These are phyloP conservation scores for Trichosporon ovoides DNA, from an alignment of 1,284 basidiomycete species.

Conservation along the genomic window DNA sequence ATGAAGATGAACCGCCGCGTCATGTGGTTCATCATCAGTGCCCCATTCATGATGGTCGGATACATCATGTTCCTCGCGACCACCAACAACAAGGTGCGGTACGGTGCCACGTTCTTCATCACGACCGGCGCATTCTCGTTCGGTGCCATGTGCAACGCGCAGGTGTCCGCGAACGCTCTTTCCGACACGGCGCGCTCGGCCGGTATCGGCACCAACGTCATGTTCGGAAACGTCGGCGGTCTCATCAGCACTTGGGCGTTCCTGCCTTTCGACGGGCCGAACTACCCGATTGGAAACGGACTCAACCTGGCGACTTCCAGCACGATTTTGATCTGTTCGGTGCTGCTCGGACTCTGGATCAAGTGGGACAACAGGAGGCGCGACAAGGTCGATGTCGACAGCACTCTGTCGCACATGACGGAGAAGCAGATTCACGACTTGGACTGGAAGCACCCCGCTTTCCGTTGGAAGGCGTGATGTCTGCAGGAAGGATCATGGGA, in stretches of 20 bases:
- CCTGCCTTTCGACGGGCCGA: constrained; percentile 9
- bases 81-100: constrained; percentile 3
- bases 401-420: not conserved
- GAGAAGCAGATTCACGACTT: constrained; percentile 11
- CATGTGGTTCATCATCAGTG: constrained; percentile 29
- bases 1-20: constrained; percentile 38
- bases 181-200: constrained; percentile 15
- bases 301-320: constrained; percentile 19
- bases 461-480: constrained; percentile 19
- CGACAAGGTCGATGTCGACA: constrained; percentile 9
- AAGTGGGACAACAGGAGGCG: constrained; percentile 14
- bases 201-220: constrained; percentile 11
- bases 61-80: constrained; percentile 36
- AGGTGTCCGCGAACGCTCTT: constrained; percentile 12
- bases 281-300: constrained; percentile 18
- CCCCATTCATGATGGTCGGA: constrained; percentile 37
- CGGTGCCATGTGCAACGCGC: constrained; percentile 14
- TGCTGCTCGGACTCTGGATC: constrained; percentile 8
- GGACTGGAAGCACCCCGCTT: constrained; percentile 19
- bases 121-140: constrained; percentile 14
- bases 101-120: constrained; percentile 20
- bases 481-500: no score
- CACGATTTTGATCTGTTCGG: constrained; percentile 7
- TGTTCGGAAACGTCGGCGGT: constrained; percentile 21
- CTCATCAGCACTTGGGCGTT: constrained; percentile 18